phyloP scores from a whole-genome alignment of 106 monocot species.

The Apostasia shenzhenica region DNA sequence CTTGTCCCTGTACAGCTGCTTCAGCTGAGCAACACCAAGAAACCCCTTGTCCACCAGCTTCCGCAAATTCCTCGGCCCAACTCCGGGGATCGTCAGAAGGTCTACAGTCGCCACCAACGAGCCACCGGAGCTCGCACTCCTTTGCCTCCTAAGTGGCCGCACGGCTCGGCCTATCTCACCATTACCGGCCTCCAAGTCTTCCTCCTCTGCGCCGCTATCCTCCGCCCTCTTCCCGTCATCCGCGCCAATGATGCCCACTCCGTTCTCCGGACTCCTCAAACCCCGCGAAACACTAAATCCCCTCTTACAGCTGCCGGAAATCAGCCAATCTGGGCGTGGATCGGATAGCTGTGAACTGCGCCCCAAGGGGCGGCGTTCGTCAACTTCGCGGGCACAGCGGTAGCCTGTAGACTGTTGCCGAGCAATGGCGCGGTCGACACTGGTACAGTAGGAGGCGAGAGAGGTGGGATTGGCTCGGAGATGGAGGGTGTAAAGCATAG shows the following conservation, averaged over 20 bases:
- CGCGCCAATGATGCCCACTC: background rate
- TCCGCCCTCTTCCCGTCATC: conserved; percentile 1
- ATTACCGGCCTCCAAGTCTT: background rate
- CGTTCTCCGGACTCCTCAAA: conserved; percentile 4
- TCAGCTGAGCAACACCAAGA: conserved; percentile 37
- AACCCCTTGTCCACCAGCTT: conserved; percentile 55
- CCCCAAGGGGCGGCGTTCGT: background rate
- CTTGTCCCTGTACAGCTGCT: conserved; percentile 49
- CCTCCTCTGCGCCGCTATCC: background rate
- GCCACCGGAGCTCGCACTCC: background rate
- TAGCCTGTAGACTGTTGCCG: background rate
- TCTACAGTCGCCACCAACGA: conserved; percentile 12
- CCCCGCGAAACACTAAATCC: conserved; percentile 1
- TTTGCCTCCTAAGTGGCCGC: conserved; percentile 22
- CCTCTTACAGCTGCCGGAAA: background rate
- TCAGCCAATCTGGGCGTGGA: background rate
- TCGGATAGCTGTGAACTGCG: conserved; percentile 8
- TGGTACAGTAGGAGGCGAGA: background rate
- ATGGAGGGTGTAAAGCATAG: conserved; percentile 8
- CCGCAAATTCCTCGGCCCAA: conserved; percentile 43
- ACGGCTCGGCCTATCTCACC: background rate
- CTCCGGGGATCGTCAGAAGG: conserved; percentile 36
- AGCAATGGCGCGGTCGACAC: background rate
- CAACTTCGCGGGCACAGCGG: conserved; percentile 1
- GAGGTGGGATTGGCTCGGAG: background rate